Percentiles rank a stretch among this genome's conserved stretches.
Evolutionary conservation across 1,139 yeast genomes (phyloP).

Genomic region (Debaryomyces sp.): DNA sequence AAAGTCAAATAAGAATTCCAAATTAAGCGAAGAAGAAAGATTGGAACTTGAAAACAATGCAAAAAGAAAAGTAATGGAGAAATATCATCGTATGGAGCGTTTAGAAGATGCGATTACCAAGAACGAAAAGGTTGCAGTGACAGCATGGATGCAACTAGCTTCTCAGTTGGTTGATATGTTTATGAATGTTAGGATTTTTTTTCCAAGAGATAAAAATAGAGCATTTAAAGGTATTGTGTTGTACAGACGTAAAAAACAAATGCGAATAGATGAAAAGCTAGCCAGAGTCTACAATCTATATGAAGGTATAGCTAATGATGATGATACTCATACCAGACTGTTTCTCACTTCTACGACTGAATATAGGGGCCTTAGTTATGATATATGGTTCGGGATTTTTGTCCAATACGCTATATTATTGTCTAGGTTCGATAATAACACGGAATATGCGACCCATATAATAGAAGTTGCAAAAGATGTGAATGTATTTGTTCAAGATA

Average conservation of each 20-base stretch:
- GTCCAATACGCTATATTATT: conserved; percentile 74
- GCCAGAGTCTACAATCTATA: conserved; percentile 67
- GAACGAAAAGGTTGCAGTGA: conserved; percentile 64
- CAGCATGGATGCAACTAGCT: conserved; percentile 84
- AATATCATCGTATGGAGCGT: conserved; percentile 62
- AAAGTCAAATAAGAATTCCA: conserved; percentile 23
- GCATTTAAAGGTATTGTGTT: conserved; percentile 69
- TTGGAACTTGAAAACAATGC: conserved; percentile 61
- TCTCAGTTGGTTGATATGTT: conserved; percentile 83
- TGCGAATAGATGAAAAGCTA: conserved; percentile 72
- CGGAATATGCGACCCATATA: conserved; percentile 68
- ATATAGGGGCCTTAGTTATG: conserved; percentile 76
- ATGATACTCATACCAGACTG: conserved; percentile 31
- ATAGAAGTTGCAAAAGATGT: conserved; percentile 76
- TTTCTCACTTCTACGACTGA: conserved; percentile 50
- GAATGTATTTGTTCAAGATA: conserved; percentile 72
- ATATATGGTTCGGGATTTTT: conserved; percentile 83
- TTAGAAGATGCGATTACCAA: conserved; percentile 55
- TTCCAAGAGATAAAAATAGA: conserved; percentile 72
- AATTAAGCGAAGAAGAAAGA: conserved; percentile 58
- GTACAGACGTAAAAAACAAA: conserved; percentile 59
- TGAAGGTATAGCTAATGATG: conserved; percentile 58
- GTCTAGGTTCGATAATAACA: conserved; percentile 60
- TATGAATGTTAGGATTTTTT: conserved; percentile 73
- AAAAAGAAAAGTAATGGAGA: conserved; percentile 62